Evolutionary conservation across 768 basidiomycete genomes (phyloP).

Genomic region (Auriscalpium orientale): DNA sequence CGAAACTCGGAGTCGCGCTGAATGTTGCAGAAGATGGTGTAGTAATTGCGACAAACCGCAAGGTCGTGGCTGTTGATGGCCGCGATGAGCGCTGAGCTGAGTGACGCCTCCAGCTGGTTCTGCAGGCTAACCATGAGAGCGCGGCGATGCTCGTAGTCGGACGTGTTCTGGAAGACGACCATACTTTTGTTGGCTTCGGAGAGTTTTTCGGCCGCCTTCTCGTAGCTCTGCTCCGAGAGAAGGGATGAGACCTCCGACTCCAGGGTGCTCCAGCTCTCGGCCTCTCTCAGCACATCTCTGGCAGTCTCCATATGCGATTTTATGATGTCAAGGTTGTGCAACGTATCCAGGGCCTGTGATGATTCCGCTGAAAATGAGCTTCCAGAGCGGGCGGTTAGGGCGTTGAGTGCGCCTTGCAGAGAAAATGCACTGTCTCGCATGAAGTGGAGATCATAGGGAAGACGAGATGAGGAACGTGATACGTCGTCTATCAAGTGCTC

Average conservation of each 20-base stretch:
- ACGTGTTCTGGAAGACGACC: slow-evolving; percentile 87
- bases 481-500: slow-evolving; percentile 91
- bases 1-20: slow-evolving; percentile 89
- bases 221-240: slow-evolving; percentile 70
- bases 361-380: slow-evolving; percentile 51
- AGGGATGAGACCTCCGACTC: slow-evolving; percentile 87
- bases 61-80: slow-evolving; percentile 79
- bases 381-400: slow-evolving; percentile 49
- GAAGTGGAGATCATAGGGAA: slow-evolving; percentile 95
- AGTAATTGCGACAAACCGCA: slow-evolving; percentile 67
- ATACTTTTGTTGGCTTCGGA: slow-evolving; percentile 86
- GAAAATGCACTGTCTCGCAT: slow-evolving; percentile 87
- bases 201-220: slow-evolving; percentile 86
- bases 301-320: slow-evolving; percentile 85
- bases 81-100: slow-evolving; percentile 84
- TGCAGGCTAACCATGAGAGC: slow-evolving; percentile 86
- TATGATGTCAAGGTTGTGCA: slow-evolving; percentile 77
- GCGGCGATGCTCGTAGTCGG: slow-evolving; percentile 83
- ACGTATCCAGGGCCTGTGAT: slow-evolving; percentile 57
- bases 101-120: slow-evolving; percentile 89
- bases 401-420: slow-evolving; percentile 58
- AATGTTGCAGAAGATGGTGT: slow-evolving; percentile 82
- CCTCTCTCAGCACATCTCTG: slow-evolving; percentile 84
- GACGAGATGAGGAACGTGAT: slow-evolving; percentile 80
- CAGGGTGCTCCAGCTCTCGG: slow-evolving; percentile 94